phyloP scores from a whole-genome alignment of 2,329 filamentous ascomycete genomes.

The Drechmeria coniospora region DNA sequence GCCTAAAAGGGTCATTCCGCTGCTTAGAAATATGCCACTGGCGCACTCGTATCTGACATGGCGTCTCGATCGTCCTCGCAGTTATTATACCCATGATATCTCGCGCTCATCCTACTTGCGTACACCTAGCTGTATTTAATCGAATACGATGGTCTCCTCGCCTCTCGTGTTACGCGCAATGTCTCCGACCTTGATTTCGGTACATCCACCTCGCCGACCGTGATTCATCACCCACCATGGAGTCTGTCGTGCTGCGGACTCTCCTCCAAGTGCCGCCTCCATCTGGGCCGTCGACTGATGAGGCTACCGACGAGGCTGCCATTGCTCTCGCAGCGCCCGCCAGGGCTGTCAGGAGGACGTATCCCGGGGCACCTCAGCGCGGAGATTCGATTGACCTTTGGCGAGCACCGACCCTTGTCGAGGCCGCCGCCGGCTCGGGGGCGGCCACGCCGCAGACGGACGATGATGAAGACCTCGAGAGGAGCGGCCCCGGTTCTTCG shows the following conservation, averaged over 20 bases:
- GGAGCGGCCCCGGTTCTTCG: slow-evolving; percentile 35
- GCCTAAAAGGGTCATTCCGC: neutral
- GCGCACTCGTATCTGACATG: no score
- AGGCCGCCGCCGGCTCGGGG: slow-evolving; percentile 2
- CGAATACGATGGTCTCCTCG: no score
- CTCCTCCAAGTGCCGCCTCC: slow-evolving; percentile 17
- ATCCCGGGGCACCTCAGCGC: slow-evolving; percentile 21
- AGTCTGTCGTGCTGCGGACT: slow-evolving; percentile 15
- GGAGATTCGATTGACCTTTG: slow-evolving; percentile 15
- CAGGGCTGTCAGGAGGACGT: slow-evolving; percentile 21
- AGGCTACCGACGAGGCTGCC: slow-evolving; percentile 7
- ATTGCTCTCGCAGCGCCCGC: slow-evolving; percentile 15
- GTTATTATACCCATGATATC: no score
- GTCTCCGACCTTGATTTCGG: no score
- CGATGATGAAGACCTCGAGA: slow-evolving; percentile 28
- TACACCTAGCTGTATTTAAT: no score
- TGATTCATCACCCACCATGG: slow-evolving; percentile 16
- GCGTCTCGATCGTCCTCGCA: neutral
- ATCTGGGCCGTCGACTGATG: slow-evolving; percentile 4
- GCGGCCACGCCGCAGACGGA: slow-evolving; percentile 2
- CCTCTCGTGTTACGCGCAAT: no score
- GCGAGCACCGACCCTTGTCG: slow-evolving; percentile 6
- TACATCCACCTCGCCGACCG: slow-evolving; percentile 1
- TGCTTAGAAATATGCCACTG: slow-evolving; percentile 1
- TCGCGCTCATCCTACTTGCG: no score